Conservation (phyloP, 2,329 filamentous ascomycete genomes). For the Malbranchea cinnamomea region DNA sequence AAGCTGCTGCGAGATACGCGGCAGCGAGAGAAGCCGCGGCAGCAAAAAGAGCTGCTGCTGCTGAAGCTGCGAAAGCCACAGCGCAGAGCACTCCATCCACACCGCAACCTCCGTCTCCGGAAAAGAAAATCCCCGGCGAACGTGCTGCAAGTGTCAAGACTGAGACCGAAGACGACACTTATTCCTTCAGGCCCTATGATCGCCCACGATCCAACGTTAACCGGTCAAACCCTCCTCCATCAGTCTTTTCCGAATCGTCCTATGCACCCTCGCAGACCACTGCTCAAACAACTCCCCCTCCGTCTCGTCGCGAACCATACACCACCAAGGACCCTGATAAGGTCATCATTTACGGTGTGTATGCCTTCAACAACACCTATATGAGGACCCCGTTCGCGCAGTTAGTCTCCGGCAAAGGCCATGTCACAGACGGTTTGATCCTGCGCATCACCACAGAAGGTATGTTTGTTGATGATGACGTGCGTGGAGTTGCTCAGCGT, state of each 20-base stretch:
- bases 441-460: slow-evolving; percentile 87
- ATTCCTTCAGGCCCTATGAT: slow-evolving; percentile 68
- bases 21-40: slow-evolving; percentile 23
- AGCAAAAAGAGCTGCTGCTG: slow-evolving; percentile 18
- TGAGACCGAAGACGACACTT: slow-evolving; percentile 46
- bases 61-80: slow-evolving; percentile 20
- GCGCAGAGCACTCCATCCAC: slow-evolving; percentile 15
- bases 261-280: slow-evolving; percentile 78
- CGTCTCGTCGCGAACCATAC: slow-evolving; percentile 64
- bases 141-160: slow-evolving; percentile 24
- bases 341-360: slow-evolving; percentile 88
- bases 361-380: slow-evolving; percentile 79
- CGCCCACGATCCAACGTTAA: slow-evolving; percentile 40
- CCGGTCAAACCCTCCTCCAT: slow-evolving; percentile 44
- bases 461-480: slow-evolving; percentile 92
- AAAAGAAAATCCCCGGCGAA: slow-evolving; percentile 5
- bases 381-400: slow-evolving; percentile 82
- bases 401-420: slow-evolving; percentile 66
- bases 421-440: slow-evolving; percentile 83
- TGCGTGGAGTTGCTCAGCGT: slow-evolving; percentile 77
- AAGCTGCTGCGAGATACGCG: slow-evolving; percentile 13
- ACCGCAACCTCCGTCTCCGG: slow-evolving; percentile 21
- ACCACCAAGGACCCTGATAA: slow-evolving; percentile 85
- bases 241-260: slow-evolving; percentile 67
- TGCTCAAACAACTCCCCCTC: slow-evolving; percentile 66